Evolutionary conservation across 148 eudicot species (phyloP).

Genomic region (Heliamphora exappendiculata): DNA sequence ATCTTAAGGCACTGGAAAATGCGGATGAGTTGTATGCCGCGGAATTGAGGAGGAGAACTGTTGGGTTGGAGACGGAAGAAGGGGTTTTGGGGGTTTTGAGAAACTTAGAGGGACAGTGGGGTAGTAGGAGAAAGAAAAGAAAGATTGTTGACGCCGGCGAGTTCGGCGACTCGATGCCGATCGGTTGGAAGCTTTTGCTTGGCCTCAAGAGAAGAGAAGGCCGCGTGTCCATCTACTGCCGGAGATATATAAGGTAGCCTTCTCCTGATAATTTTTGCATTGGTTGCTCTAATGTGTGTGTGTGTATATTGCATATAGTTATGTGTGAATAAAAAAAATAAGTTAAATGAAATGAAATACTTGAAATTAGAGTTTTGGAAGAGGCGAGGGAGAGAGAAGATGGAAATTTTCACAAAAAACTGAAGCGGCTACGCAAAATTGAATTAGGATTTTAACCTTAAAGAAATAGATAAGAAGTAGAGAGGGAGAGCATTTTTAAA

Average conservation of each 20-base stretch:
- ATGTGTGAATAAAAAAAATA: background rate
- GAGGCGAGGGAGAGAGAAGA: no score
- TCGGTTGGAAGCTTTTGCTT: conserved; percentile 63
- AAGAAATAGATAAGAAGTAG: background rate
- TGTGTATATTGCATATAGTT: background rate
- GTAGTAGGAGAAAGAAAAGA: conserved; percentile 48
- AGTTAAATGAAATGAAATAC: no score
- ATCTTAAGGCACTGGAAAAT: conserved; percentile 34
- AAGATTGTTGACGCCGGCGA: conserved; percentile 35
- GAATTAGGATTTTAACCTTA: no score
- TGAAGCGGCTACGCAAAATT: no score
- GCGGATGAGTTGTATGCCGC: conserved; percentile 25
- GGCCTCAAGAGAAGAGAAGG: conserved; percentile 39
- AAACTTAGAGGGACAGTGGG: conserved; percentile 41
- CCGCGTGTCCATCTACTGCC: conserved; percentile 40
- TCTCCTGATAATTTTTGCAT: background rate
- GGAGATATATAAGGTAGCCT: conserved; percentile 51
- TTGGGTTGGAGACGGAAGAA: conserved; percentile 33
- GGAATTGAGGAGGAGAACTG: conserved; percentile 36
- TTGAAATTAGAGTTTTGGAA: no score
- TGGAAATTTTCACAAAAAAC: no score
- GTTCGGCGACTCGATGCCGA: conserved; percentile 40
- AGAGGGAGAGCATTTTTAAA: no score
- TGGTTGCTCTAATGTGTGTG: background rate
- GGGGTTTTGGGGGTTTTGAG: conserved; percentile 34